Conservation (phyloP, 2,329 filamentous ascomycete species). For the Cryphonectria nitschkei region DNA sequence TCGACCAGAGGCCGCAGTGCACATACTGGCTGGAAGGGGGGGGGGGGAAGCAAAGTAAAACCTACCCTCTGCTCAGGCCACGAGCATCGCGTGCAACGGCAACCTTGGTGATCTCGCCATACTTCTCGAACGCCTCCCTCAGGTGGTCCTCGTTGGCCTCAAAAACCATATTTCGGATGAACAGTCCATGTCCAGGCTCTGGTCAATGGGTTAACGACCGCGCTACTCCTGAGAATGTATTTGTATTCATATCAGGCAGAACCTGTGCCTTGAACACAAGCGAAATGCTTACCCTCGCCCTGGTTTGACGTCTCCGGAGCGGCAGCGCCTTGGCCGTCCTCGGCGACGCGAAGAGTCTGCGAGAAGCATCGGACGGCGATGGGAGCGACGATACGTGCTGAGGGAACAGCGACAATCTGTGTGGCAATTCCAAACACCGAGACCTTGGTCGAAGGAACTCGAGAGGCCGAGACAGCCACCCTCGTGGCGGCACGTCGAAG, state of each 20-base stretch:
- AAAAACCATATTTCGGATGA: constrained; percentile 43
- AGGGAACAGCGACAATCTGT: constrained; percentile 29
- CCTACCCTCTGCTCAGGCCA: constrained; percentile 42
- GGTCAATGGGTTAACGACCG: background rate
- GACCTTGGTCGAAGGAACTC: constrained; percentile 32
- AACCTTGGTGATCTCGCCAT: constrained; percentile 35
- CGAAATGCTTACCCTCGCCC: constrained; percentile 19
- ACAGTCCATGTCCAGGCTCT: constrained; percentile 34
- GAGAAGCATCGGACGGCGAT: constrained; percentile 38
- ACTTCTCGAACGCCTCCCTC: constrained; percentile 39
- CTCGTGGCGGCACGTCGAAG: constrained; percentile 40
- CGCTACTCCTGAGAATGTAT: background rate
- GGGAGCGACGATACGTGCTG: constrained; percentile 22
- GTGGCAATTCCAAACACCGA: constrained; percentile 33
- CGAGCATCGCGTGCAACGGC: constrained; percentile 39
- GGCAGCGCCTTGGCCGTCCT: constrained; percentile 26
- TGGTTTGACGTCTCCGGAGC: constrained; percentile 16
- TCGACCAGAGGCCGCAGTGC: background rate
- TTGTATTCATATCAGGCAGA: background rate
- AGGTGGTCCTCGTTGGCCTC: constrained; percentile 42
- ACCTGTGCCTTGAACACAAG: background rate
- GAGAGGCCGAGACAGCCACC: constrained; percentile 38
- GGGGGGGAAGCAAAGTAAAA: background rate
- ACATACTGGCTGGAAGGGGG: too few relatives aligned
- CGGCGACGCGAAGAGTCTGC: constrained; percentile 33